Conservation (phyloP, 2,329 filamentous ascomycete genomes). For the Cladosporium cucumerinum region DNA sequence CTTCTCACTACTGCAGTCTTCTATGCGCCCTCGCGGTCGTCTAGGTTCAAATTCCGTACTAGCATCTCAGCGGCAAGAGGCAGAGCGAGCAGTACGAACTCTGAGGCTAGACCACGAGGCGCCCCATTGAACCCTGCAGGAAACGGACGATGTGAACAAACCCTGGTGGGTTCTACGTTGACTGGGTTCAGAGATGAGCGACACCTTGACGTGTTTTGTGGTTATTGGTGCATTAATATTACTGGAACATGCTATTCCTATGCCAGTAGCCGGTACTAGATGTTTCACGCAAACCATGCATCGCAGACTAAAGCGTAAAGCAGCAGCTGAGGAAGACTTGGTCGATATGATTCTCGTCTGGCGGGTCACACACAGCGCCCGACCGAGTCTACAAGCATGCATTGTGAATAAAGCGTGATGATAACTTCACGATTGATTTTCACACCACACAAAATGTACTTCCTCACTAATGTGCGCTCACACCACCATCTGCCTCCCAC, state of each 20-base stretch:
- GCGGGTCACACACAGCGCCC: neutral
- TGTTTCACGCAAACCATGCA: neutral
- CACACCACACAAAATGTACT: neutral
- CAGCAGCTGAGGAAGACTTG: neutral
- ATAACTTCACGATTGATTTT: neutral
- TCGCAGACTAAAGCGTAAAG: neutral
- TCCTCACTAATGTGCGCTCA: conserved; percentile 18
- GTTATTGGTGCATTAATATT: neutral
- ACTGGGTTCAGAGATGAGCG: neutral
- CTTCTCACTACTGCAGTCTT: neutral
- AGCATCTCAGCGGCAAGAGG: too few species aligned
- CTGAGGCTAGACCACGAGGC: too few species aligned
- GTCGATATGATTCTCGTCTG: neutral
- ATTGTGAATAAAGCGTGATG: too few species aligned
- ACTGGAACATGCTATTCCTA: neutral
- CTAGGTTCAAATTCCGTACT: too few species aligned
- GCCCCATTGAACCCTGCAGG: neutral
- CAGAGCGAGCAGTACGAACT: too few species aligned
- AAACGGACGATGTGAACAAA: neutral
- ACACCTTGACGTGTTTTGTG: neutral
- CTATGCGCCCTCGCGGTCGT: too few species aligned
- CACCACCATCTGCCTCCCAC: conserved; percentile 28
- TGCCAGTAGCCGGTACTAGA: neutral
- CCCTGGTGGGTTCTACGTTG: neutral
- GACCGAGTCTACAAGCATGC: too few species aligned